A percentile compares a stretch with the other conserved stretches of the same genome.
These are phyloP conservation scores for Gamsiella multidivaricata DNA, from an alignment of 192 early-diverging fungal species.

Conservation along the genomic window DNA sequence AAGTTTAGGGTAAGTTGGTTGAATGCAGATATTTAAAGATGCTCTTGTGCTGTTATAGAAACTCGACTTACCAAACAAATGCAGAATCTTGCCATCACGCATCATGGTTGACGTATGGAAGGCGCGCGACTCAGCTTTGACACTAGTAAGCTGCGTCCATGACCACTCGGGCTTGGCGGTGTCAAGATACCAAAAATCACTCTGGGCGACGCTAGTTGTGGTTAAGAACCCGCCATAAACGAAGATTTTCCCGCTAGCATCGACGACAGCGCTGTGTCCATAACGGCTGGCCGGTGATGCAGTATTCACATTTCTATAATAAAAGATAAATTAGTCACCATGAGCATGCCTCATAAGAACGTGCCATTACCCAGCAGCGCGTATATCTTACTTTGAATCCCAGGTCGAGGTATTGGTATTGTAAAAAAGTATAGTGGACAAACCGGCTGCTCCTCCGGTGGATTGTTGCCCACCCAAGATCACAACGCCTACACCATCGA, in stretches of 20 bases:
- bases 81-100: constrained; percentile 11
- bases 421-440: too few species aligned
- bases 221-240: constrained; percentile 24
- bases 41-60: too few species aligned
- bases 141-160: constrained; percentile 12
- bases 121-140: constrained; percentile 23
- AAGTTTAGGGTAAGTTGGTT: too few species aligned
- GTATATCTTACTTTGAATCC: too few species aligned
- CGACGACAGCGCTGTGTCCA: constrained; percentile 21
- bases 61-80: constrained; percentile 28
- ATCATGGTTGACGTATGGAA: constrained; percentile 39
- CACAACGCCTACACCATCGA: constrained; percentile 3
- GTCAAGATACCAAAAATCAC: constrained; percentile 18
- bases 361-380: not conserved
- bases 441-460: too few species aligned
- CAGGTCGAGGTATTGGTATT: too few species aligned
- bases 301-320: not conserved
- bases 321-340: not conserved
- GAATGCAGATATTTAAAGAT: too few species aligned
- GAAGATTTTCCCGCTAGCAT: constrained; percentile 9
- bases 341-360: not conserved
- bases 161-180: constrained; percentile 1
- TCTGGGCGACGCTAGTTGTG: not conserved
- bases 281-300: constrained; percentile 1
- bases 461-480: constrained; percentile 23